Evolutionary conservation across 257 asterid genomes (phyloP).

Genomic region (Primulina tabacum): DNA sequence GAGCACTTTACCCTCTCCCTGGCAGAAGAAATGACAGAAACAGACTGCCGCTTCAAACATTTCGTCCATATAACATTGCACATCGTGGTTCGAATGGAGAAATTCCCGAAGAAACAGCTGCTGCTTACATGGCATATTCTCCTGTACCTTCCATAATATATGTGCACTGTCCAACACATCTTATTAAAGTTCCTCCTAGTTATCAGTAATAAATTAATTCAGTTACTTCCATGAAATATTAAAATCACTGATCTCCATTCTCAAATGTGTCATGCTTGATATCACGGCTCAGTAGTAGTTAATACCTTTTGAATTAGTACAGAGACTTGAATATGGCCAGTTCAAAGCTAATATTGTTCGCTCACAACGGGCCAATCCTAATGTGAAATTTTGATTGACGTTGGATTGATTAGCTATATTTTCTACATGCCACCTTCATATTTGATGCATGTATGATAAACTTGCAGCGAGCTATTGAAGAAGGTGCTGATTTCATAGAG

Average conservation of each 20-base stretch:
- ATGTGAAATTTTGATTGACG: constrained; percentile 8
- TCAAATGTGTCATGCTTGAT: neutral
- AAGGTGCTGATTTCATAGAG: constrained; percentile 98
- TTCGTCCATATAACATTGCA: constrained; percentile 88
- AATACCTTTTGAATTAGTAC: neutral
- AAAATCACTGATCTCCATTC: neutral
- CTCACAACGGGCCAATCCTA: neutral
- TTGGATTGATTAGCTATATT: constrained; percentile 1
- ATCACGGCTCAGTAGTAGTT: constrained; percentile 1
- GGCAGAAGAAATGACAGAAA: constrained; percentile 80
- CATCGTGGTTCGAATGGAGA: constrained; percentile 99
- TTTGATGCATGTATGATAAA: neutral
- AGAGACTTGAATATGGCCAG: neutral
- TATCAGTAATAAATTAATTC: neutral
- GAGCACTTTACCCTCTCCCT: constrained; percentile 89
- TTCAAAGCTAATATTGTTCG: neutral
- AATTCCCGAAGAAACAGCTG: constrained; percentile 90
- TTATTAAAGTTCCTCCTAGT: neutral
- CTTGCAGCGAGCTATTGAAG: constrained; percentile 93
- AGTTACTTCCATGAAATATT: neutral
- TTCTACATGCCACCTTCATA: neutral
- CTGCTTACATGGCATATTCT: constrained; percentile 70
- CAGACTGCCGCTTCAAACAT: constrained; percentile 70
- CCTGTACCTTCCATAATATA: neutral
- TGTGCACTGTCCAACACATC: neutral